Evolutionary conservation across 2,329 filamentous ascomycete genomes (phyloP), one percentile per base, ranked within the genome.

Genomic region (Sporothrix euskadiensis): DNA sequence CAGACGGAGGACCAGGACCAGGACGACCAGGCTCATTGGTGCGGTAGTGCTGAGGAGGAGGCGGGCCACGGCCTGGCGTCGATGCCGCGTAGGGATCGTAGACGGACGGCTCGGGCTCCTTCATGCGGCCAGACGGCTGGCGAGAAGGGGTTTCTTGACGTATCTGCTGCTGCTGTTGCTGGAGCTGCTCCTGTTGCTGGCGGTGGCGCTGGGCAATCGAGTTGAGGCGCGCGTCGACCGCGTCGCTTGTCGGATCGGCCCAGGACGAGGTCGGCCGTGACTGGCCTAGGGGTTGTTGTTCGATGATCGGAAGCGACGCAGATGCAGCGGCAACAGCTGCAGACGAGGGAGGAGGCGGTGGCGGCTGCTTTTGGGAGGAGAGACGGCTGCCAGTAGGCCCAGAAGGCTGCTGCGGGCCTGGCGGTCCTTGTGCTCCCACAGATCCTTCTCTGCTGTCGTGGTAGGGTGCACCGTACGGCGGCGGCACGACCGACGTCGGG

Each of bases 311-410:
- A 19, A 35, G 1, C 35, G 70, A 26, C 41, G 63, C 70, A 63
- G 71, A 6, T 61, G 72, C 72, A 59, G 74, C 68, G 30, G 66
- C n/a, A 16, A 26, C 44, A 74, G 73, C 10, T 74, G 63, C 47
- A 73, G 76, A 54, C 26, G 79, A 74, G n/a, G 78, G 74, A 47
- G 78, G 76, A 74, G 81, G 74, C 52, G 78, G 76, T 74, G 81
- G 76, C 16, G 77, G 76, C 66, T 75, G 77, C 76, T 83, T 82
- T 66, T 81, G 82, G 12, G 83, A 35, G 12, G 83, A 79, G 22
- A 82, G 76, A 3, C 81, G 79, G 16, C 26, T 26, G 26, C 26
- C 26, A 26, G 26, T 26, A 26, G 26, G 26, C 26, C 26, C 26
- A 26, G 26, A 35, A 9, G 16, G 35, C 14, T 69, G 63, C 39